A percentile compares a stretch with the other conserved stretches of the same genome.
Evolutionary conservation across 306 rosid genomes (phyloP).

Genomic region (Boehmeria nivea): DNA sequence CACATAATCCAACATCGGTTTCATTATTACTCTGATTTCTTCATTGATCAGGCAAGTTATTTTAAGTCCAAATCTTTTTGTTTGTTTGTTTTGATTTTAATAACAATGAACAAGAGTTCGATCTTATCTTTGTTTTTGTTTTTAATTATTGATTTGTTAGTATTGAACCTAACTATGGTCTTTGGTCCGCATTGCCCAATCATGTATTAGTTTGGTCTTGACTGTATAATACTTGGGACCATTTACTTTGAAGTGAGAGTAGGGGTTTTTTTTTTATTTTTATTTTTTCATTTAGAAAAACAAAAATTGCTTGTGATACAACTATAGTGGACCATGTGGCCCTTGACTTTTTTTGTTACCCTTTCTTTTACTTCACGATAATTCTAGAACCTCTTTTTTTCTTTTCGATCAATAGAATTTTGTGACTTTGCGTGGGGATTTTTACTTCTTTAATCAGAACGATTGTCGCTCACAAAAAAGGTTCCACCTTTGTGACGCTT

Average conservation of each 20-base stretch:
- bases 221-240: background rate
- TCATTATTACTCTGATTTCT: slow-evolving; percentile 47
- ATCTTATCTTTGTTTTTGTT: background rate
- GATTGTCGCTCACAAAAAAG: slow-evolving; percentile 1
- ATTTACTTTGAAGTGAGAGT: background rate
- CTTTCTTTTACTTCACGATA: slow-evolving; percentile 25
- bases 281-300: background rate
- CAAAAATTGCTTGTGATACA: background rate
- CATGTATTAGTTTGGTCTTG: background rate
- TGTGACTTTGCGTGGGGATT: slow-evolving; percentile 1
- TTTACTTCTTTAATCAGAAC: slow-evolving; percentile 3
- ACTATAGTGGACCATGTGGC: slow-evolving; percentile 4
- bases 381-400: too few species aligned
- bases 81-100: background rate
- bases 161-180: slow-evolving; percentile 31
- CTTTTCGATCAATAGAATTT: background rate
- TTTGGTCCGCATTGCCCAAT: slow-evolving; percentile 6
- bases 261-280: background rate
- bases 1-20: slow-evolving; percentile 32
- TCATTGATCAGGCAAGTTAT: slow-evolving; percentile 72
- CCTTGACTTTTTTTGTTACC: slow-evolving; percentile 13
- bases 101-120: background rate
- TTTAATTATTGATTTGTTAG: too few species aligned
- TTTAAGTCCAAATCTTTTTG: background rate
- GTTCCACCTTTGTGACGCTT: too few species aligned